Evolutionary conservation across 169 alveolate species (phyloP).

Genomic region (Besnoitia besnoiti): DNA sequence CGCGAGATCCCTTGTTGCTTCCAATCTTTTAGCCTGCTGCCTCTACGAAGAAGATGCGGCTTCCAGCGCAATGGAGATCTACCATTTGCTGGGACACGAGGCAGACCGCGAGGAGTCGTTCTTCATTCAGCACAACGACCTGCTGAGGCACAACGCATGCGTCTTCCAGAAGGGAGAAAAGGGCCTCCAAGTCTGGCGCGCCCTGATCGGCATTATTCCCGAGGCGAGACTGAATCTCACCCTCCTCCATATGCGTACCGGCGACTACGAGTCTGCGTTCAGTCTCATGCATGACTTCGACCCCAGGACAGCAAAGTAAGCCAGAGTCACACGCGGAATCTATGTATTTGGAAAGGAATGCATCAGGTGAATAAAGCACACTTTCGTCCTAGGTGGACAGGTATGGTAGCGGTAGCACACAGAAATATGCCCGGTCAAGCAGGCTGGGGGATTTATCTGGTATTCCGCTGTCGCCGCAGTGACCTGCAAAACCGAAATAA

Average conservation of each 20-base stretch:
- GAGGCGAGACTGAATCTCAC: slow-evolving; percentile 26
- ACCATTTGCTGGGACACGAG: neutral
- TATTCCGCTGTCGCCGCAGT: no score
- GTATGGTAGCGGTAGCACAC: no score
- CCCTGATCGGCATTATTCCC: neutral
- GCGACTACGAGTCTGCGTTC: slow-evolving; percentile 15
- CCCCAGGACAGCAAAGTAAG: neutral
- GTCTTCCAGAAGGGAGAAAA: neutral
- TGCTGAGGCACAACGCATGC: slow-evolving; percentile 39
- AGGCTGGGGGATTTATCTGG: no score
- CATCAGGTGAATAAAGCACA: no score
- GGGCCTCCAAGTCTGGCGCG: slow-evolving; percentile 23
- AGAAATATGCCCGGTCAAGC: no score
- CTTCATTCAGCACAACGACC: slow-evolving; percentile 29
- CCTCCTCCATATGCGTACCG: neutral
- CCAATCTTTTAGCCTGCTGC: slow-evolving; percentile 21
- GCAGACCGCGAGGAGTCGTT: slow-evolving; percentile 4
- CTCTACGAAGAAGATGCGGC: slow-evolving; percentile 29
- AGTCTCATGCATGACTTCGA: slow-evolving; percentile 16
- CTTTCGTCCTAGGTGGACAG: no score
- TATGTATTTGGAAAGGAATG: no score
- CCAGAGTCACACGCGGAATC: no score
- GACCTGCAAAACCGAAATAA: no score
- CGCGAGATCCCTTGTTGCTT: slow-evolving; percentile 2
- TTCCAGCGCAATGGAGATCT: neutral